These are phyloP conservation scores for Hypomyces rosellus DNA, from an alignment of 2,329 filamentous ascomycete genomes.

Conservation along the genomic window DNA sequence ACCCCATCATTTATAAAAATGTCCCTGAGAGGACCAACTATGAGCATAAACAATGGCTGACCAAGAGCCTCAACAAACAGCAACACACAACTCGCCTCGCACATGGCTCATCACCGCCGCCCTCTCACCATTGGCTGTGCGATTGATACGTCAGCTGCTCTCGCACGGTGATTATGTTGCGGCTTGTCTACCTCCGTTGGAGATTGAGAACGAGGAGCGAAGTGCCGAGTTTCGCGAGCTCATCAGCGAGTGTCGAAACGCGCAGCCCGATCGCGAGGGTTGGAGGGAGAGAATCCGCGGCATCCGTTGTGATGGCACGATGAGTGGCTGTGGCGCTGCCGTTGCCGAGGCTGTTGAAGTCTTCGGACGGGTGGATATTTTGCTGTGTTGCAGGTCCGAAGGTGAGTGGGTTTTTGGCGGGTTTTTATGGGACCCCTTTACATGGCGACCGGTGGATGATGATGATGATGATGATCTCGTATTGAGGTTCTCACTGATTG, in stretches of 20 bases:
- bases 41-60: slow-evolving; percentile 22
- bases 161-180: slow-evolving; percentile 89
- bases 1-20: neutral
- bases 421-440: neutral
- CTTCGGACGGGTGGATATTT: slow-evolving; percentile 83
- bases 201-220: slow-evolving; percentile 70
- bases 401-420: slow-evolving; percentile 39
- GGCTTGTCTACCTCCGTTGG: slow-evolving; percentile 70
- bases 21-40: slow-evolving; percentile 6
- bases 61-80: slow-evolving; percentile 32
- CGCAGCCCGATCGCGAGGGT: slow-evolving; percentile 59
- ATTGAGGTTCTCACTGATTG: too few species aligned
- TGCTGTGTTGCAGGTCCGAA: slow-evolving; percentile 85
- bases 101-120: slow-evolving; percentile 91
- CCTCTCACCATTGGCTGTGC: slow-evolving; percentile 76
- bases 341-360: slow-evolving; percentile 78
- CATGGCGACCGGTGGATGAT: neutral
- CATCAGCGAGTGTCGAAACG: slow-evolving; percentile 61
- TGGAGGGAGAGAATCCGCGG: slow-evolving; percentile 73
- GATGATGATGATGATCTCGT: neutral
- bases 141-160: slow-evolving; percentile 73
- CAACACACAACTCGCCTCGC: slow-evolving; percentile 67
- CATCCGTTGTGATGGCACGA: slow-evolving; percentile 57
- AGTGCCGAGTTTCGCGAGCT: slow-evolving; percentile 76
- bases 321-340: slow-evolving; percentile 73